phyloP scores from a whole-genome alignment of 495 filamentous ascomycete genomes.

The Penicillium chermesinum region DNA sequence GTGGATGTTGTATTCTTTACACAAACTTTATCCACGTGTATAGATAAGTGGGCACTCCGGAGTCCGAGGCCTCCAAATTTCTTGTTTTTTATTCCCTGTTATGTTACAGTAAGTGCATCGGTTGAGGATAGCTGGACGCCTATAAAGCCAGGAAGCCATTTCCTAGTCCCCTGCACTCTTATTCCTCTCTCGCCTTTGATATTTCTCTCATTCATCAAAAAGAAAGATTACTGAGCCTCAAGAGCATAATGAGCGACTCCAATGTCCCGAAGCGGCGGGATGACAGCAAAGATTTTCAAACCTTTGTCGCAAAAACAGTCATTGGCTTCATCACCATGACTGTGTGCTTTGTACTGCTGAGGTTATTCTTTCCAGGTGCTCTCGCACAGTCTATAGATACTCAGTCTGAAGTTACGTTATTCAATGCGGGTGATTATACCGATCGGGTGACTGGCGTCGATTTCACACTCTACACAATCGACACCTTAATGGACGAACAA shows the following conservation, averaged over 20 bases:
- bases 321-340: constrained; percentile 1
- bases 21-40: no score
- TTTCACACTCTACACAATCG: constrained; percentile 1
- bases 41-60: no score
- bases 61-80: no score
- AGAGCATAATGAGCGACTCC: constrained; percentile 1
- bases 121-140: no score
- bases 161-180: no score
- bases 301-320: neutral
- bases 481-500: no score
- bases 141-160: no score
- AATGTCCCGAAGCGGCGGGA: neutral
- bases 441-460: neutral
- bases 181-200: no score
- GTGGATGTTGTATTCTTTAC: no score
- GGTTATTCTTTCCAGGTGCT: neutral
- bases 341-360: neutral
- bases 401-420: neutral
- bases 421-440: neutral
- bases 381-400: neutral
- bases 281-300: neutral
- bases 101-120: no score
- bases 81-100: no score
- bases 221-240: neutral
- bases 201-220: no score